phyloP scores from a whole-genome alignment of 345 rosid species.

The Arabidopsis arenosa region DNA sequence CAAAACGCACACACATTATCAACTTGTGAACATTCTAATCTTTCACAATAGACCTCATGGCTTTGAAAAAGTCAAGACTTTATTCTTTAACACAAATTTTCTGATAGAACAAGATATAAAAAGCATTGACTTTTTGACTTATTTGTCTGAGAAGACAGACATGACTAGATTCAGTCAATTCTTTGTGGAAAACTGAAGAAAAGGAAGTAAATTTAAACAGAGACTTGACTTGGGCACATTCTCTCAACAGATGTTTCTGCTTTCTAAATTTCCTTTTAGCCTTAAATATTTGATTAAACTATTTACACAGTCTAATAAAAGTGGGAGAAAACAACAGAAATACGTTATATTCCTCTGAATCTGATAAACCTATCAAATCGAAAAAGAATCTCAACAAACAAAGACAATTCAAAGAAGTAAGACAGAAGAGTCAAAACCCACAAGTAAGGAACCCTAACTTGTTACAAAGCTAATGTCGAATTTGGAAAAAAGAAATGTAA shows the following conservation, averaged over 20 bases:
- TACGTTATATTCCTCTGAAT: constrained; percentile 28
- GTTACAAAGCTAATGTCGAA: constrained; percentile 26
- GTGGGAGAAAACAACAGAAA: constrained; percentile 3
- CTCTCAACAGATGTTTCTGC: constrained; percentile 46
- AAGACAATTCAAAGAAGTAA: background rate
- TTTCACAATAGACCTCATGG: constrained; percentile 3
- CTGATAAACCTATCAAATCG: constrained; percentile 32
- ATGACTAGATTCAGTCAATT: constrained; percentile 44
- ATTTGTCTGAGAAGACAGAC: constrained; percentile 38
- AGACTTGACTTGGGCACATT: constrained; percentile 25
- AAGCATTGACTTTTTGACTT: constrained; percentile 45
- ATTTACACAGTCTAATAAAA: constrained; percentile 13
- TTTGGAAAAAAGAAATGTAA: constrained; percentile 4
- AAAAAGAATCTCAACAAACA: constrained; percentile 34
- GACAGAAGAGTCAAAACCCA: background rate
- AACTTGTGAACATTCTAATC: constrained; percentile 4
- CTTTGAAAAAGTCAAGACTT: background rate
- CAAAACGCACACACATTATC: constrained; percentile 8
- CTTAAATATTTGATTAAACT: constrained; percentile 16
- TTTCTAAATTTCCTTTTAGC: constrained; percentile 26
- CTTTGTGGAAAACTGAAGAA: constrained; percentile 28
- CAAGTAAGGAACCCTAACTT: constrained; percentile 34
- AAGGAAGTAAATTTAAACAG: constrained; percentile 29
- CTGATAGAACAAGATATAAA: constrained; percentile 21
- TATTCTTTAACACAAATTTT: background rate